Evolutionary conservation across 768 basidiomycete genomes (phyloP), one percentile per base, ranked within the genome.

Genomic region (Termitomyces sp.): DNA sequence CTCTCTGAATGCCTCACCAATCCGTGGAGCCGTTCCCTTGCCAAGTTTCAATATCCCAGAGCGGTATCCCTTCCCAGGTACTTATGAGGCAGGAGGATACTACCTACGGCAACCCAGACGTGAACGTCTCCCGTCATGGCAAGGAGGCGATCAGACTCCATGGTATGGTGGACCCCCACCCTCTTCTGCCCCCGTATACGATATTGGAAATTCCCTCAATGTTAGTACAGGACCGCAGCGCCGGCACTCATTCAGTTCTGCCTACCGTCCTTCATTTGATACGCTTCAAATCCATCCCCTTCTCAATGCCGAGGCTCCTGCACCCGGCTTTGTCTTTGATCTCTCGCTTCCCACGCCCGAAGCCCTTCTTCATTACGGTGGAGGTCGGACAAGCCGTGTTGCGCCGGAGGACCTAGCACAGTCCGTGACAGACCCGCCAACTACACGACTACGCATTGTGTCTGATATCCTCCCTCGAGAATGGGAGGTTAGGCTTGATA

Each of bases 401-500:
- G 65, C 79, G 0, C 51, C 62, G 0, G 79, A 82, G 1, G 80
- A 85, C 32, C 73, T 87, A 10, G 57, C 56, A 1, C 74, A 85
- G 67, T 72, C 78, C 4, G 87, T 85, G 18, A 85, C 84, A 9
- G 73, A 82, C 62, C 88, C 88, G 0, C 68, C 79, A 0, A 68
- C 83, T 49, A 78, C 76, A 10, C 76, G 72, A 36, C 77, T 89
- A 63, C 76, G 79, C n/a, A 83, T 90, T 64, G 65, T 77, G 0
- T 83, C 81, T 64, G 84, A 88, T 51, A 61, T 65, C 16, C 74
- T 86, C 49, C 82, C 84, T 0, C 64, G 8, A 10, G 45, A 79
- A n/a, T 89, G 87, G 86, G 81, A 84, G 14, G 76, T 88, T 53
- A 76, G 80, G 12, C 74, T 88, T 53, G 77, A 81, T 57, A 68